Conservation (phyloP, 1,284 basidiomycete genomes). For the Coniferiporia sulphurascens region DNA sequence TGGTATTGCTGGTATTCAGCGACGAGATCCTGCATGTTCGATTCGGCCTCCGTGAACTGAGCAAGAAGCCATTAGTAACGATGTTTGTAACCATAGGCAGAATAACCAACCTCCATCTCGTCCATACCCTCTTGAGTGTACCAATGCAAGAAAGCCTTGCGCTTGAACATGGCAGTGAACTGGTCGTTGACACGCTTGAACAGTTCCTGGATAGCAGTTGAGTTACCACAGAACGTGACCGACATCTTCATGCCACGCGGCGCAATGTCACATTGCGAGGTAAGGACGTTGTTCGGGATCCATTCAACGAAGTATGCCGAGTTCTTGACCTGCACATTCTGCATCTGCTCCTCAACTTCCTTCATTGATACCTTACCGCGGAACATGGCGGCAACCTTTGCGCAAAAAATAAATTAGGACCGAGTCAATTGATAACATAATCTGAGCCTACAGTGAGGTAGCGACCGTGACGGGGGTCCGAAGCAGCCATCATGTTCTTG, state of each 20-base stretch:
- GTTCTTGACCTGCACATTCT: constrained; percentile 97
- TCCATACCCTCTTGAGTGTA: constrained; percentile 99
- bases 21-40: constrained; percentile 93
- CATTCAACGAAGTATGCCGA: constrained; percentile 97
- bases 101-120: constrained; percentile 80
- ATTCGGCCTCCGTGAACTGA: constrained; percentile 91
- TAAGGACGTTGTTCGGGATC: constrained; percentile 98
- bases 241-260: constrained; percentile 94
- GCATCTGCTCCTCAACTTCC: constrained; percentile 98
- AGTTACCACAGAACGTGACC: constrained; percentile 96
- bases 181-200: constrained; percentile 98
- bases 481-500: constrained; percentile 98
- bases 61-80: constrained; percentile 23
- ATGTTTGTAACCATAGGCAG: background rate
- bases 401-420: constrained; percentile 32
- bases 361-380: constrained; percentile 99
- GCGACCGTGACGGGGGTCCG: constrained; percentile 91
- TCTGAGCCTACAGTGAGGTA: constrained; percentile 71
- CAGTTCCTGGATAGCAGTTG: constrained; percentile 93
- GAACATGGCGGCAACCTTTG: constrained; percentile 91
- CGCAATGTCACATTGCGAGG: constrained; percentile 94
- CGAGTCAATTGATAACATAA: background rate
- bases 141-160: constrained; percentile 99
- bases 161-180: constrained; percentile 98
- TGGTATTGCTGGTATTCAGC: constrained; percentile 97